Evolutionary conservation across 1,139 yeast species (phyloP).

Genomic region (Trichomonascaceae sp.): DNA sequence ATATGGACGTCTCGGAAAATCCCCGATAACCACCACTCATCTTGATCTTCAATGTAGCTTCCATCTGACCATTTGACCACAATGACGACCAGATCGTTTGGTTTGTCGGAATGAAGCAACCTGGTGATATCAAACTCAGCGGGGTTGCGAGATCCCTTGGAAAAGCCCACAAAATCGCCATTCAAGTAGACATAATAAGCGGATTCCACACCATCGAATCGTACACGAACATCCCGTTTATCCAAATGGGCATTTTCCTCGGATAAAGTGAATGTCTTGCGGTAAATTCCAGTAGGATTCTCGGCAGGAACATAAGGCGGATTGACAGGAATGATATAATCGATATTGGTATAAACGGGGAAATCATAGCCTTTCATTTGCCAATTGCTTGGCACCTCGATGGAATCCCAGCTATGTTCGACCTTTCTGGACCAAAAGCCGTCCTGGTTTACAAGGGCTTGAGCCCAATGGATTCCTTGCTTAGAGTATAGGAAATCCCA

Average conservation of each 20-base stretch:
- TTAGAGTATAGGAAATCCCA: constrained; percentile 31
- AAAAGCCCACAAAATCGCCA: constrained; percentile 30
- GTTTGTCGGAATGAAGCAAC: constrained; percentile 9
- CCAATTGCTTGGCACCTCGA: constrained; percentile 37
- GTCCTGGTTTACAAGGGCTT: constrained; percentile 18
- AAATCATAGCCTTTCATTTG: constrained; percentile 34
- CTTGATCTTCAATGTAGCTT: constrained; percentile 35
- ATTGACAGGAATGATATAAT: constrained; percentile 33
- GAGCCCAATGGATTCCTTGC: constrained; percentile 23
- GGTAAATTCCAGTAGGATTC: constrained; percentile 36
- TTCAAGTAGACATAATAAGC: constrained; percentile 32
- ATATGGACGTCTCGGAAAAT: constrained; percentile 24
- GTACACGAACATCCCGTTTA: constrained; percentile 18
- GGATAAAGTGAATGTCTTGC: constrained; percentile 21
- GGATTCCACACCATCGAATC: constrained; percentile 36
- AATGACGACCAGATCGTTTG: constrained; percentile 23
- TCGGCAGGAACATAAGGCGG: constrained; percentile 34
- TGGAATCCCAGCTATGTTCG: constrained; percentile 14
- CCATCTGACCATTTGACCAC: constrained; percentile 35
- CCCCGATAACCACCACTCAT: constrained; percentile 36
- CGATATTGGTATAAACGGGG: constrained; percentile 34
- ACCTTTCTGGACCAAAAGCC: constrained; percentile 2
- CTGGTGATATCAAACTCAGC: constrained; percentile 31
- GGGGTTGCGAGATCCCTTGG: constrained; percentile 33
- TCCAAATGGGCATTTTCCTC: constrained; percentile 8